phyloP scores from a whole-genome alignment of 768 basidiomycete genomes.

The Crucibulum laeve region DNA sequence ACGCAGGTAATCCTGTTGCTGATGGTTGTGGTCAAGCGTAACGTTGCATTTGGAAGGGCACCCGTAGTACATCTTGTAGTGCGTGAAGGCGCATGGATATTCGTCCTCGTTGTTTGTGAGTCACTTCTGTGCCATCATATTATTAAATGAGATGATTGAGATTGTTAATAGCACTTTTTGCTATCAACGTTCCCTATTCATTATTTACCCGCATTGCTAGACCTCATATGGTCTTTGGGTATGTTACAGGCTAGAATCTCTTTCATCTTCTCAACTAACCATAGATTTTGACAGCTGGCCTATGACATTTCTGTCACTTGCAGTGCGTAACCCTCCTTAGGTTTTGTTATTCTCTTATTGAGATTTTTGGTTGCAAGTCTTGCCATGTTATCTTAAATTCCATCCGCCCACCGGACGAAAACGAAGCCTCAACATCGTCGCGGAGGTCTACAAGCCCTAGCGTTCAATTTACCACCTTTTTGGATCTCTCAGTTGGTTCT shows the following conservation, averaged over 20 bases:
- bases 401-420: constrained; percentile 9
- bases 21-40: constrained; percentile 13
- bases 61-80: constrained; percentile 12
- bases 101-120: constrained; percentile 13
- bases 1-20: constrained; percentile 10
- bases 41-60: constrained; percentile 9
- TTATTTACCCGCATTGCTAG: constrained; percentile 10
- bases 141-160: neutral
- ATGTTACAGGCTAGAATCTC: neutral
- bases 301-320: constrained; percentile 11
- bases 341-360: no score
- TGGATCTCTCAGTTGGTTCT: constrained; percentile 2
- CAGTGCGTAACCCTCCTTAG: no score
- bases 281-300: constrained; percentile 10
- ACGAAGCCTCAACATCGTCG: neutral
- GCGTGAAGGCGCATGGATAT: constrained; percentile 13
- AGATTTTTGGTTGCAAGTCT: constrained; percentile 2
- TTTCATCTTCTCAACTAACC: neutral
- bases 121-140: neutral
- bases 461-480: constrained; percentile 9
- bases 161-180: constrained; percentile 8
- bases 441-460: constrained; percentile 4
- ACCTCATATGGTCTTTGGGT: constrained; percentile 14
- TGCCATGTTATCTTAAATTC: constrained; percentile 13
- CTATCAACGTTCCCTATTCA: constrained; percentile 12